phyloP scores from a whole-genome alignment of 2,329 filamentous ascomycete species.

The Penicillium crustosum region DNA sequence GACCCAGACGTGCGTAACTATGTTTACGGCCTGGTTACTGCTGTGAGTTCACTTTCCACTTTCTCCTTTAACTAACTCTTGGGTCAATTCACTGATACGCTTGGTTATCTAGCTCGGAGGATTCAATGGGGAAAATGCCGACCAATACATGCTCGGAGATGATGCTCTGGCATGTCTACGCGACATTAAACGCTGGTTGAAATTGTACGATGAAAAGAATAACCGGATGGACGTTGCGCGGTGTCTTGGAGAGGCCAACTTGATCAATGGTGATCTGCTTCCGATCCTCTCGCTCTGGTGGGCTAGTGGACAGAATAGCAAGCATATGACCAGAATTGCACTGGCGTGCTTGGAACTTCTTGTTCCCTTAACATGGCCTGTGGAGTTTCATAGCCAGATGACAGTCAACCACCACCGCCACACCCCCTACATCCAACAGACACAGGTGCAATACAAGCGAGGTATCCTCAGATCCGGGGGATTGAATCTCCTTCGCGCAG shows the following conservation, averaged over 20 bases:
- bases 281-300: conserved; percentile 85
- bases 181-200: conserved; percentile 93
- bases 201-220: conserved; percentile 87
- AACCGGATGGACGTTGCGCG: conserved; percentile 93
- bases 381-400: conserved; percentile 78
- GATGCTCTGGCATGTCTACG: conserved; percentile 88
- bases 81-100: conserved; percentile 15
- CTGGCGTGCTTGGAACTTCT: conserved; percentile 87
- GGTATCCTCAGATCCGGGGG: conserved; percentile 81
- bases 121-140: conserved; percentile 73
- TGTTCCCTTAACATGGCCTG: conserved; percentile 90
- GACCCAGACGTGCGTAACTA: conserved; percentile 92
- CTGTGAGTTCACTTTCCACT: conserved; percentile 58
- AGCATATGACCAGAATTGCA: conserved; percentile 73
- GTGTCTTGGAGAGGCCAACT: conserved; percentile 85
- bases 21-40: conserved; percentile 89
- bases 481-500: conserved; percentile 73
- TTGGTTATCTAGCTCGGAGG: conserved; percentile 69
- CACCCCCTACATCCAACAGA: conserved; percentile 81
- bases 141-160: conserved; percentile 84
- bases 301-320: conserved; percentile 69
- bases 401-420: conserved; percentile 92
- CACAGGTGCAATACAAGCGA: conserved; percentile 86
- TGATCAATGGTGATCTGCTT: conserved; percentile 85
- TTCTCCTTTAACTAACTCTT: conserved; percentile 3